These are phyloP conservation scores for Cnidoscolus chayamansa DNA, from an alignment of 441 rosid genomes.

Conservation along the genomic window DNA sequence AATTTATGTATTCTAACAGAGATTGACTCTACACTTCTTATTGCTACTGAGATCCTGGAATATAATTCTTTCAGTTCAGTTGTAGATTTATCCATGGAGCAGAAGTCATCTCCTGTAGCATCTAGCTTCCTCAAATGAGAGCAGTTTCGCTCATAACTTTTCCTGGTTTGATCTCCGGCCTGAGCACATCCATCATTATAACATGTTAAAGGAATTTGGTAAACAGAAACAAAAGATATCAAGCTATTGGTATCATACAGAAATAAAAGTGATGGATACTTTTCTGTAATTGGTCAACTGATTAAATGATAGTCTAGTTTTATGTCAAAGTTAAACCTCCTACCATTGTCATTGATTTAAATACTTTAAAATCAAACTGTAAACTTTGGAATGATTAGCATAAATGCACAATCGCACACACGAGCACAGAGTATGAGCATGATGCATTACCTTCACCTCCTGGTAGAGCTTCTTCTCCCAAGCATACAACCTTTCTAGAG, in stretches of 20 bases:
- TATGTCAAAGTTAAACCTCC: neutral
- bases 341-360: neutral
- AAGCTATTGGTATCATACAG: neutral
- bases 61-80: conserved; percentile 39
- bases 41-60: conserved; percentile 41
- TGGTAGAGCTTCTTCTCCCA: conserved; percentile 66
- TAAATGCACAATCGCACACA: neutral
- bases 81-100: conserved; percentile 33
- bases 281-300: neutral
- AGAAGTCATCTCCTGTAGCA: conserved; percentile 19
- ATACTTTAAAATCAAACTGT: neutral
- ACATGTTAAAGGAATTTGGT: conserved; percentile 14
- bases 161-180: conserved; percentile 47
- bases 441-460: conserved; percentile 51
- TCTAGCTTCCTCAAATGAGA: conserved; percentile 27
- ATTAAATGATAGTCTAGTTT: neutral
- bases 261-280: neutral
- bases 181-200: conserved; percentile 20
- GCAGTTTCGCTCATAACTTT: conserved; percentile 39
- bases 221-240: neutral
- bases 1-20: conserved; percentile 49
- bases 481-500: conserved; percentile 50
- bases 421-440: no score
- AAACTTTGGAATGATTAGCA: neutral
- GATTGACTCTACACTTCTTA: conserved; percentile 45